Base-by-base conservation (phyloP, 495 filamentous ascomycete genomes). In the Sporormia fimetaria region DNA sequence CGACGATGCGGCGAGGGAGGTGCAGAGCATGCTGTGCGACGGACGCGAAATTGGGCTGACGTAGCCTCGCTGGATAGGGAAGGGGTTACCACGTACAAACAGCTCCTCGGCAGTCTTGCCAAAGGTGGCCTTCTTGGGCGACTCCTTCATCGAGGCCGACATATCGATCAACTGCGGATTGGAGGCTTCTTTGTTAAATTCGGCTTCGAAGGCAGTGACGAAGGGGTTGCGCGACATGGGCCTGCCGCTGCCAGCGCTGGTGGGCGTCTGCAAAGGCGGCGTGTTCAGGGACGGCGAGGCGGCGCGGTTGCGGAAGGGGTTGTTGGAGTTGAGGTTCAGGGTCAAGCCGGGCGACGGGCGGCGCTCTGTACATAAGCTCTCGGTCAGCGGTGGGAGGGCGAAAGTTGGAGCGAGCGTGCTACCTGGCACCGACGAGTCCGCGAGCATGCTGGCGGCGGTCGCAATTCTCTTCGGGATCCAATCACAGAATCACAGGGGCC, bases 301-400 rank as follows among this genome's bases (percentile, higher is more conserved):
- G 31, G 83, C 78, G 51, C 45, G 82, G 62, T 93, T 93, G 67
- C 90, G 80, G 60, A 98, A 98, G n/a, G 90, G 90, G 56, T 98
- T 98, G 70, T 96, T 96, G 48, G 90, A 96, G 44, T 76, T 42
- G 20, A 66, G 51, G 24, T 59, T 55, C 42, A 62, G 44, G 6
- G 42, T 41, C 30, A 60, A 50, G 33, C 44, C 46, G 28, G 56
- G 50, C 9, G 49, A 55, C 8, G 55, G 52, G 6, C 55, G 49
- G 31, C 55, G 60, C 21, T 51, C 56, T 59, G 38, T 26, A 16
- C 24, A 21, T 33, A 31, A 47, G 41, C n/a, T n/a, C n/a, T n/a
- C n/a, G n/a, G n/a, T n/a, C n/a, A n/a, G n/a, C n/a, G n/a, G n/a
- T n/a, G n/a, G n/a, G n/a, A n/a, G n/a, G 39, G 29, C 21, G 25